Base-by-base conservation (phyloP, 2,329 filamentous ascomycete species). In the Aureobasidium sp. region DNA sequence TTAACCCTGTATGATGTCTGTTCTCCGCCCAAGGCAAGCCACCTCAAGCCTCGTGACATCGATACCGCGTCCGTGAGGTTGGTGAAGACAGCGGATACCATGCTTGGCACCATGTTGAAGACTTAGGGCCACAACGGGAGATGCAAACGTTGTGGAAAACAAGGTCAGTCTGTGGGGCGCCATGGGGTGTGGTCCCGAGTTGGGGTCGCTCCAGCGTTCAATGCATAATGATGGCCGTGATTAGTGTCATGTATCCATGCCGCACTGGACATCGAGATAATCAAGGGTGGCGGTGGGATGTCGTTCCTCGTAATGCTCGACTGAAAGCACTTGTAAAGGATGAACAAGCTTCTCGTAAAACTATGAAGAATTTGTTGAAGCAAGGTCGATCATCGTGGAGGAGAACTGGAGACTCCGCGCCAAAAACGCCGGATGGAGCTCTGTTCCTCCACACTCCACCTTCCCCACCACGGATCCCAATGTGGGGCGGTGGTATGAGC, bases 21-120 rank as follows among this genome's bases (percentile, higher is more conserved):
- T 39, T 29, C 34, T 30, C 45, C 45, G 17, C 34, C 12, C 16
- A 2, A 22, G n/a, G 6, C 24, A 39, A 49, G 45, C 45, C 45
- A 39, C 45, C 30, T 35, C 16, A 30, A 12, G 24, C 22, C 45
- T 30, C 24, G 45, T 49, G 45, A 49, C 45, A 39, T 30, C n/a
- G 19, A 17, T 10, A 12, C 32, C 25, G n/a, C 14, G 37, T 51
- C 37, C 37, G 35, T 40, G 29, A 40, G 47, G 48, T 25, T 51
- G 37, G 35, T 27, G 41, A 40, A 50, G 17, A 39, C 45, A 50
- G 34, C 32, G 45, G 45, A 12, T 30, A 50, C 4, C 19, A 12
- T 6, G 22, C 45, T 50, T 50, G 45, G 45, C 44, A 48, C 30
- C 30, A 48, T 35, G 32, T 21, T 22, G 21, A 48, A 49, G 19